Evolutionary conservation across 495 filamentous ascomycete genomes (phyloP).

Genomic region (Penicillium malachiteum): DNA sequence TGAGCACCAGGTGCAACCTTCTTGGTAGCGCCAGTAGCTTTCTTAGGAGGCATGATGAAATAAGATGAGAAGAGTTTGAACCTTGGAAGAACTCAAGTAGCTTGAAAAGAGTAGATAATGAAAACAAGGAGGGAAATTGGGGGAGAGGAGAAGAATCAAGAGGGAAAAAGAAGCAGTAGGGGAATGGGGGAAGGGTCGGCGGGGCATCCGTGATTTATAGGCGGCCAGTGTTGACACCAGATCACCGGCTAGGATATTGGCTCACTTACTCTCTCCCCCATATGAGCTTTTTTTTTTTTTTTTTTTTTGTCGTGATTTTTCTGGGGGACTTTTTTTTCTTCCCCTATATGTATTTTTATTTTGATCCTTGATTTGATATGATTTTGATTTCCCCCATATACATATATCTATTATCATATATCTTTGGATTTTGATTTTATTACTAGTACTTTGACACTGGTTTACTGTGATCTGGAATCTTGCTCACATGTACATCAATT

Average conservation of each 20-base stretch:
- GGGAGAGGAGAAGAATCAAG: constrained; percentile 12
- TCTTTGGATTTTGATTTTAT: no score
- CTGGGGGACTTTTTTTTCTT: constrained; percentile 3
- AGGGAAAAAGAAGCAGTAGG: constrained; percentile 27
- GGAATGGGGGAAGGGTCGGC: constrained; percentile 44
- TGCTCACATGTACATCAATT: no score
- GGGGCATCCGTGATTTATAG: constrained; percentile 55
- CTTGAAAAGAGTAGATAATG: background rate
- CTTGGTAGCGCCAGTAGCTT: constrained; percentile 48
- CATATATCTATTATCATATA: constrained; percentile 3
- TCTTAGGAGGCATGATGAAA: constrained; percentile 54
- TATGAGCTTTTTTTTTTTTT: constrained; percentile 1
- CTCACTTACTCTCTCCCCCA: background rate
- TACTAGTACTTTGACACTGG: no score
- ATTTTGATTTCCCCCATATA: constrained; percentile 9
- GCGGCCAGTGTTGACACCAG: constrained; percentile 46
- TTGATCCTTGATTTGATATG: constrained; percentile 11
- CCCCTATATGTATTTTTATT: constrained; percentile 13
- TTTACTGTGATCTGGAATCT: no score
- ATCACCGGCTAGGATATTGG: constrained; percentile 30
- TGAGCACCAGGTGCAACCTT: constrained; percentile 52
- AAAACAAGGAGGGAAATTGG: constrained; percentile 16
- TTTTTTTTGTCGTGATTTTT: no score
- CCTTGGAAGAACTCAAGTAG: constrained; percentile 6
- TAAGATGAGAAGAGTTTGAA: constrained; percentile 16